Evolutionary conservation across 1,284 basidiomycete species (phyloP).

Genomic region (Marasmius tenuissimus): DNA sequence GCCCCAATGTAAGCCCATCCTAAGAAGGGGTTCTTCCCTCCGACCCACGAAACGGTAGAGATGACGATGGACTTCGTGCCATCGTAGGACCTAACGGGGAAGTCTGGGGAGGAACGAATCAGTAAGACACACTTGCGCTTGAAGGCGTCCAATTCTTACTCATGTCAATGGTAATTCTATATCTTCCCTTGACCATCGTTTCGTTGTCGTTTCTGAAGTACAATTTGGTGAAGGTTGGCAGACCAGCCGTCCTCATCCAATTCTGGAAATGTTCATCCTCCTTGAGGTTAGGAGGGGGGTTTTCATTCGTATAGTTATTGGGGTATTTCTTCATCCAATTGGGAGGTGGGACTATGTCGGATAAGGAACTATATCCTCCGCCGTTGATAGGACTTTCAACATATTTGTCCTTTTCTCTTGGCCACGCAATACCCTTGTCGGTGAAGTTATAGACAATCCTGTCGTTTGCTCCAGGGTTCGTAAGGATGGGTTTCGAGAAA

Average conservation of each 20-base stretch:
- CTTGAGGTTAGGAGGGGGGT: constrained; percentile 75
- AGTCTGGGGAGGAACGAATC: constrained; percentile 58
- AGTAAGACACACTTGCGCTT: constrained; percentile 9
- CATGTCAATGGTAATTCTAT: constrained; percentile 77
- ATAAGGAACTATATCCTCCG: constrained; percentile 50
- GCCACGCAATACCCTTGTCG: constrained; percentile 88
- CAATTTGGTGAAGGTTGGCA: constrained; percentile 96
- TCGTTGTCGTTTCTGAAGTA: constrained; percentile 89
- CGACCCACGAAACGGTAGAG: constrained; percentile 97
- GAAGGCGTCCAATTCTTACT: constrained; percentile 55
- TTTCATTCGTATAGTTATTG: constrained; percentile 68
- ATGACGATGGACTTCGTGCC: constrained; percentile 98
- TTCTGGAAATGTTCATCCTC: constrained; percentile 96
- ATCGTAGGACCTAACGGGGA: constrained; percentile 87
- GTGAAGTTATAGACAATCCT: constrained; percentile 76
- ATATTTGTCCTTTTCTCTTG: constrained; percentile 92
- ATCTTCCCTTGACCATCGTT: constrained; percentile 73
- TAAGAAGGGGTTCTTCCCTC: constrained; percentile 96
- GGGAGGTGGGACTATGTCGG: constrained; percentile 85
- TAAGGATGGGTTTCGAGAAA: constrained; percentile 62
- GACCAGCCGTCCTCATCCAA: constrained; percentile 98
- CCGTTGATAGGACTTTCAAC: constrained; percentile 44
- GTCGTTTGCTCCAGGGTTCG: constrained; percentile 49
- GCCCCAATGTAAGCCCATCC: constrained; percentile 96
- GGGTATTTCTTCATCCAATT: constrained; percentile 83